Evolutionary conservation across 2,329 filamentous ascomycete species (phyloP), one percentile per base, ranked within the genome.

Genomic region (Ascochyta lentis): DNA sequence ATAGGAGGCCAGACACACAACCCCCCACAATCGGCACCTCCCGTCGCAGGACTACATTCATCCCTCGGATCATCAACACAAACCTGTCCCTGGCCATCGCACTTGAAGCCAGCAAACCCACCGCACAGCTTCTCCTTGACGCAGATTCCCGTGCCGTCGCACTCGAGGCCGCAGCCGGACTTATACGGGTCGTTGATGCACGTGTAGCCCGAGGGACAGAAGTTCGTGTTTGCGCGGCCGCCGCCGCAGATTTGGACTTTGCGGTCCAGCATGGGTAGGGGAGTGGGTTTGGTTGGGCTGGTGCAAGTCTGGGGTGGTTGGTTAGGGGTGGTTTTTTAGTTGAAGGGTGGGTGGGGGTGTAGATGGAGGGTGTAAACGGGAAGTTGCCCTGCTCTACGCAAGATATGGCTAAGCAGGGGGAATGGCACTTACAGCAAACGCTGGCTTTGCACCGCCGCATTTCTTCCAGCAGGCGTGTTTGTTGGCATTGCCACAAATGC

Each of bases 61-160:
- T 81, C 79, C 10, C 71, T 62, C 5, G 77, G 76, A 58, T 80
- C 75, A 66, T 81, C 79, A 31, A 76, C 61, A 53, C 79, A 81
- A 9, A 67, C 64, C 66, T 74, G 66, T 1, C 68, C 71, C 10
- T 52, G 38, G 4, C 51, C 39, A 6, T 64, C 54, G 56, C 79
- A 81, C 3, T 2, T 27, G 19, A 72, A 63, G 1, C 71, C 77
- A 0, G 70, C 73, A 48, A 81, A 73, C 0, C 79, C 79, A 24
- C 78, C 78, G 56, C 79, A 81, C 42, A 71, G 34, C 49, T 66
- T 65, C 7, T 73, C 63, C 44, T 67, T 58, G 13, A 75, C 73
- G 37, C 75, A 77, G 9, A 76, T 72, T 23, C 74, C 74, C 0
- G 57, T 39, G 2, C 56, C 61, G 49, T 75, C 74, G 52, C 72